Conservation (phyloP, 2,329 filamentous ascomycete species). For the Calonectria hawksworthii region DNA sequence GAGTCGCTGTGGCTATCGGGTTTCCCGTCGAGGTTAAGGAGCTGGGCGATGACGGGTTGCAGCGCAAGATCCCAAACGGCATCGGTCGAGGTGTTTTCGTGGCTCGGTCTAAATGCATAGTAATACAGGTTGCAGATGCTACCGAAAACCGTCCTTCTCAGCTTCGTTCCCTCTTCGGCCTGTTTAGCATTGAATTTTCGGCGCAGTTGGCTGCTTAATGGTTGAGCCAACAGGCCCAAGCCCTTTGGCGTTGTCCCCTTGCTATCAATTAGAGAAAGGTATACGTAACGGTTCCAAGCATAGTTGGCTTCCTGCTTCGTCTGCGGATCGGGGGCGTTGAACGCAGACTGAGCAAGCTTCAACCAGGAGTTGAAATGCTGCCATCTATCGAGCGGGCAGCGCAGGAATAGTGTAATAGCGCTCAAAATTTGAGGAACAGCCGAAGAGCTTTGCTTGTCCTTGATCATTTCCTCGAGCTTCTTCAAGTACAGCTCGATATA, state of each 20-base stretch:
- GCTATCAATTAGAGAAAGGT: constrained; percentile 75
- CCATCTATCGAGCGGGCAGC: constrained; percentile 78
- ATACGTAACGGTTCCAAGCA: constrained; percentile 90
- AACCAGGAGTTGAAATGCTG: constrained; percentile 82
- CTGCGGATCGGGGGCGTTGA: constrained; percentile 81
- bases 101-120: constrained; percentile 82
- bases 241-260: constrained; percentile 61
- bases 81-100: constrained; percentile 76
- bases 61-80: constrained; percentile 85
- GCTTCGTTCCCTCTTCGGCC: constrained; percentile 62
- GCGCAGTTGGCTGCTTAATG: constrained; percentile 77
- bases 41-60: constrained; percentile 70
- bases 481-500: constrained; percentile 79
- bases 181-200: constrained; percentile 72
- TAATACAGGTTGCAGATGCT: constrained; percentile 87
- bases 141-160: constrained; percentile 71
- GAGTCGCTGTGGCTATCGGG: constrained; percentile 62
- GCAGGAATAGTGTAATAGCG: constrained; percentile 82
- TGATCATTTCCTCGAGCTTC: constrained; percentile 77
- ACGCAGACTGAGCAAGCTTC: constrained; percentile 82
- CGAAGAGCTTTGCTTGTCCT: constrained; percentile 63
- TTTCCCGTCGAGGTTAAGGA: constrained; percentile 59
- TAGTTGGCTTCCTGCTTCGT: constrained; percentile 83
- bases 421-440: constrained; percentile 92
- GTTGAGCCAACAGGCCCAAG: constrained; percentile 69